phyloP scores from a whole-genome alignment of 2,329 filamentous ascomycete species.

The Aspergillus pseudotamarii region DNA sequence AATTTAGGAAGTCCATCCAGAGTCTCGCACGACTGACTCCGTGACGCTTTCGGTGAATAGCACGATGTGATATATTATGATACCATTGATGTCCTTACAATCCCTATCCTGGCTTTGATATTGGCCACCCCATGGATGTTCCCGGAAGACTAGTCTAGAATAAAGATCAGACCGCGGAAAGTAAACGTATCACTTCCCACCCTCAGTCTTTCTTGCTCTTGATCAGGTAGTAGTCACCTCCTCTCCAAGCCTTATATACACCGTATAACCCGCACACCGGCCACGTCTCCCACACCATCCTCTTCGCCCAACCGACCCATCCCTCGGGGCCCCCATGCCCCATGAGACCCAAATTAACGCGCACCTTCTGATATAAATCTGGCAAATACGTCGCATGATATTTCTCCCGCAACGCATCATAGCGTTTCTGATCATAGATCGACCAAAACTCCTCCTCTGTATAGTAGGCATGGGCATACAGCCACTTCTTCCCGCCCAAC shows the following conservation, averaged over 20 bases:
- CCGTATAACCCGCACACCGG: conserved; percentile 31
- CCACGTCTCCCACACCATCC: conserved; percentile 24
- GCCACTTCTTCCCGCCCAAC: conserved; percentile 80
- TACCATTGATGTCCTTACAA: neutral
- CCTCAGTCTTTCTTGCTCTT: neutral
- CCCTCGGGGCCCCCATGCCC: conserved; percentile 8
- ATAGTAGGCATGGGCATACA: conserved; percentile 87
- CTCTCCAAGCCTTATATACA: conserved; percentile 26
- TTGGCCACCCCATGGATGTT: neutral
- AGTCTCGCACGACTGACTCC: neutral
- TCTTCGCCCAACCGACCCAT: conserved; percentile 18
- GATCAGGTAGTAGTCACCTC: conserved; percentile 28
- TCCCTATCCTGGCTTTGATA: neutral
- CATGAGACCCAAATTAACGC: conserved; percentile 5
- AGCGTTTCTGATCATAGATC: conserved; percentile 43
- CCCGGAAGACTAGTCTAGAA: neutral
- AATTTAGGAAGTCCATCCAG: neutral
- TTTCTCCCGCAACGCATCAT: conserved; percentile 42
- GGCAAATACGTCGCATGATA: conserved; percentile 37
- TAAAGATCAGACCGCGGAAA: neutral
- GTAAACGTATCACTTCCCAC: too few relatives aligned
- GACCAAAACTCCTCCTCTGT: conserved; percentile 57
- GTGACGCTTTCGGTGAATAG: neutral
- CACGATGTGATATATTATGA: neutral
- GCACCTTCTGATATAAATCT: conserved; percentile 26